Conservation (phyloP, 176 grass and related monocot species). For the Puccinellia tenuiflora region DNA sequence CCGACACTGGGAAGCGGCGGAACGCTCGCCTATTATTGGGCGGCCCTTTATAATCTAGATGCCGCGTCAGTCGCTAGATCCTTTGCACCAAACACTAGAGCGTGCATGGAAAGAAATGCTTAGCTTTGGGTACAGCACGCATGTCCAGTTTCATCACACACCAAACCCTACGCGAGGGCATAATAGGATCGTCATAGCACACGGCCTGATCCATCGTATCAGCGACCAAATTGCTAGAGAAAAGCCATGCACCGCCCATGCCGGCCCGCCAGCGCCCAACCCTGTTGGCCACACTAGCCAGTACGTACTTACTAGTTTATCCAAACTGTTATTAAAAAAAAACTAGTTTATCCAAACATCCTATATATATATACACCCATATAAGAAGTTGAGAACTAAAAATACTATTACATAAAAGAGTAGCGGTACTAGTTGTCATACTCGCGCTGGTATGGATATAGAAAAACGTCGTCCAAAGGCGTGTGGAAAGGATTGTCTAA, state of each 20-base stretch:
- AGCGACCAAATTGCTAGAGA: too few relatives aligned
- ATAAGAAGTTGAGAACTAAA: not conserved
- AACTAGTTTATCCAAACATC: constrained; percentile 11
- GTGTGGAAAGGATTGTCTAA: too few relatives aligned
- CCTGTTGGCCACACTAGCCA: not conserved
- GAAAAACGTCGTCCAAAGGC: too few relatives aligned
- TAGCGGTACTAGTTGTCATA: too few relatives aligned
- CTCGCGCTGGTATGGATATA: too few relatives aligned
- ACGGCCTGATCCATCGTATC: too few relatives aligned
- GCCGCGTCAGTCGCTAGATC: not conserved
- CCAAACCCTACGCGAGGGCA: not conserved
- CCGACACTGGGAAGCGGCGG: not conserved
- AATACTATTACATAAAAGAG: not conserved
- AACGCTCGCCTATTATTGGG: not conserved
- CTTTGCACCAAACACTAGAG: not conserved
- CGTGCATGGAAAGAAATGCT: not conserved
- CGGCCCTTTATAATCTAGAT: not conserved
- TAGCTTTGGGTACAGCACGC: not conserved
- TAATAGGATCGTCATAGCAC: not conserved
- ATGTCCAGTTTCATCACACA: constrained; percentile 10
- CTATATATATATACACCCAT: too few relatives aligned
- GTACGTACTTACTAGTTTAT: too few relatives aligned
- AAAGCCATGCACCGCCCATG: too few relatives aligned
- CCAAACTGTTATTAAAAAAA: too few relatives aligned
- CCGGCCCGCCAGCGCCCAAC: not conserved